Evolutionary conservation across 352 stramenopile species (phyloP).

Genomic region (Halophytophthora batemanensis): DNA sequence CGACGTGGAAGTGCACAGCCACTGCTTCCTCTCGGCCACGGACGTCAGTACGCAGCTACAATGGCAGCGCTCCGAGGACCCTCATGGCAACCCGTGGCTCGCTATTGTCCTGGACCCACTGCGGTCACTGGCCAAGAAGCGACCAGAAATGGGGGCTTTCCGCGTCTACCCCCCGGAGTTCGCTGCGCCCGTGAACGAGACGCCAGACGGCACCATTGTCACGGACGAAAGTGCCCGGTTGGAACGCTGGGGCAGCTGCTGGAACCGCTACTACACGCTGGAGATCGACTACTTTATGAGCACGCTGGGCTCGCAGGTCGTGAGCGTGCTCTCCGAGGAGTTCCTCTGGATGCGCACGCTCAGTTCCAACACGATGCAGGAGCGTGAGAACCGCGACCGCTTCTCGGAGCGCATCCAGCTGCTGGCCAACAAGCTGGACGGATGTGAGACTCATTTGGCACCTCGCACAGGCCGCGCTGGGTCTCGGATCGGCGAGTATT

Average conservation of each 20-base stretch:
- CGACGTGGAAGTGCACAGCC: slow-evolving; percentile 93
- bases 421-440: slow-evolving; percentile 82
- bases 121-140: slow-evolving; percentile 91
- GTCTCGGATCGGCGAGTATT: slow-evolving; percentile 83
- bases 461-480: slow-evolving; percentile 43
- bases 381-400: slow-evolving; percentile 86
- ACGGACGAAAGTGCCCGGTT: slow-evolving; percentile 90
- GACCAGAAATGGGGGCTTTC: slow-evolving; percentile 96
- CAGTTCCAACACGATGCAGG: slow-evolving; percentile 88
- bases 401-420: slow-evolving; percentile 89
- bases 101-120: slow-evolving; percentile 98
- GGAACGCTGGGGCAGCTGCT: slow-evolving; percentile 96
- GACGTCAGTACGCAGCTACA: slow-evolving; percentile 97
- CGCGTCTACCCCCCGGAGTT: slow-evolving; percentile 97
- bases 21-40: slow-evolving; percentile 98
- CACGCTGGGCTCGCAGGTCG: slow-evolving; percentile 85
- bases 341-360: slow-evolving; percentile 92
- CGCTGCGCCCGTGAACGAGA: slow-evolving; percentile 90
- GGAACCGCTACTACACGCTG: slow-evolving; percentile 78
- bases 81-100: slow-evolving; percentile 94
- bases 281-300: slow-evolving; percentile 98
- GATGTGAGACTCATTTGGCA: slow-evolving; percentile 60
- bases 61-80: slow-evolving; percentile 98
- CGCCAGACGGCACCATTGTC: slow-evolving; percentile 93
- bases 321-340: slow-evolving; percentile 92